Base-by-base conservation (phyloP, 441 rosid species). In the Mallotus repandus region DNA sequence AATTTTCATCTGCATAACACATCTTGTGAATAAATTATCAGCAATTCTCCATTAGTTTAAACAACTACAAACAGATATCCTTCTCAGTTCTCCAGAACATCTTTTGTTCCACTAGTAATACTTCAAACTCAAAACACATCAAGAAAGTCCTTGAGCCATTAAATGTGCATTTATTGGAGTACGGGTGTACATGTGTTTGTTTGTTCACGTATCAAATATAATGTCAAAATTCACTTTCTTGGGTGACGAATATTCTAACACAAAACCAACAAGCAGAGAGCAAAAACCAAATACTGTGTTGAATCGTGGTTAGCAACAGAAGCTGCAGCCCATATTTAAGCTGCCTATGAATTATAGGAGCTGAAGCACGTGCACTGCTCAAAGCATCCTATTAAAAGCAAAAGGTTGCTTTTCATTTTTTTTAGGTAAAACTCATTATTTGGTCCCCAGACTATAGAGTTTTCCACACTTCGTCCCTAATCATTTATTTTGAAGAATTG, bases 1-100 rank as follows among this genome's bases (percentile, higher is more conserved):
- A 76, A 61, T 25, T 54, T 22, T 77, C 73, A 68, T 69, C 88
- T 84, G 81, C 83, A 81, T n/a, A 43, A 69, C 32, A 57, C 25
- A 9, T 13, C 35, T 35, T 53, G 11, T 35, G 18, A 35, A 43
- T 22, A 50, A 58, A 48, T 41, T 11, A 12, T 73, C 57, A 73
- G 57, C 41, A 53, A 15, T 53, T 16, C 25, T 10, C 2, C 12
- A 22, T 15, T 7, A 48, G 25, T 48, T 21, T 13, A 19, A 43
- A 48, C 12, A 48, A 2, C 57, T 3, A 21, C 2, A 70, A 11
- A 43, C 4, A 60, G n/a, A 46, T 4, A 49, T 50, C 41, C 12
- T 66, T 48, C 56, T 52, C 58, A 66, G 53, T 66, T 48, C 41
- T 32, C 22, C 50, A 50, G 16, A 14, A 45, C 10, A 25, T 49